Evolutionary conservation across 2,329 filamentous ascomycete species (phyloP).

Genomic region (Pseudomassariella vexata): DNA sequence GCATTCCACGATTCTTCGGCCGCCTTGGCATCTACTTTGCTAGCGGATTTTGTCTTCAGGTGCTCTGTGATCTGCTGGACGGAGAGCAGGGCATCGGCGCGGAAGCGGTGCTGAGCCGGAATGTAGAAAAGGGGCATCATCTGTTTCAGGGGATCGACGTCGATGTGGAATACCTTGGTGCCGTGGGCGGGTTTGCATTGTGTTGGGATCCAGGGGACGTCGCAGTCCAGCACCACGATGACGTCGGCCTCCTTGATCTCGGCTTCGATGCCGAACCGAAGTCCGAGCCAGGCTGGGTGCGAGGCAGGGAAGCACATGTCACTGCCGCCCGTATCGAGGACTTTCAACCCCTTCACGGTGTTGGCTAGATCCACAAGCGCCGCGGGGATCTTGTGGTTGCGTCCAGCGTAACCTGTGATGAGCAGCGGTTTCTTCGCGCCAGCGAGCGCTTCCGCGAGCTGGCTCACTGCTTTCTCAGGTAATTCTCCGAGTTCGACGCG

Average conservation of each 20-base stretch:
- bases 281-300: slow-evolving; percentile 62
- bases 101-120: slow-evolving; percentile 57
- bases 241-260: slow-evolving; percentile 72
- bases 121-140: slow-evolving; percentile 72
- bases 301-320: slow-evolving; percentile 77
- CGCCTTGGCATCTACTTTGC: slow-evolving; percentile 31
- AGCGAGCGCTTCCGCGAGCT: slow-evolving; percentile 58
- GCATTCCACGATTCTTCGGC: slow-evolving; percentile 41
- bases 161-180: slow-evolving; percentile 56
- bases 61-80: slow-evolving; percentile 63
- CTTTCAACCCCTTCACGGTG: slow-evolving; percentile 60
- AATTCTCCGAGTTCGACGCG: slow-evolving; percentile 62
- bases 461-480: slow-evolving; percentile 43
- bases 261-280: slow-evolving; percentile 70
- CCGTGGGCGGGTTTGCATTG: slow-evolving; percentile 50
- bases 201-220: slow-evolving; percentile 91
- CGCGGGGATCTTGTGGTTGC: slow-evolving; percentile 57
- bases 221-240: slow-evolving; percentile 81
- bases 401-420: slow-evolving; percentile 65
- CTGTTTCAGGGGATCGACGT: slow-evolving; percentile 62
- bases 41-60: slow-evolving; percentile 31
- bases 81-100: slow-evolving; percentile 58
- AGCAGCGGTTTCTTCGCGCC: slow-evolving; percentile 61
- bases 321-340: slow-evolving; percentile 70
- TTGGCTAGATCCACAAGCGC: slow-evolving; percentile 64